Base-by-base conservation (phyloP, 495 filamentous ascomycete genomes). In the Delitschia confertaspora region DNA sequence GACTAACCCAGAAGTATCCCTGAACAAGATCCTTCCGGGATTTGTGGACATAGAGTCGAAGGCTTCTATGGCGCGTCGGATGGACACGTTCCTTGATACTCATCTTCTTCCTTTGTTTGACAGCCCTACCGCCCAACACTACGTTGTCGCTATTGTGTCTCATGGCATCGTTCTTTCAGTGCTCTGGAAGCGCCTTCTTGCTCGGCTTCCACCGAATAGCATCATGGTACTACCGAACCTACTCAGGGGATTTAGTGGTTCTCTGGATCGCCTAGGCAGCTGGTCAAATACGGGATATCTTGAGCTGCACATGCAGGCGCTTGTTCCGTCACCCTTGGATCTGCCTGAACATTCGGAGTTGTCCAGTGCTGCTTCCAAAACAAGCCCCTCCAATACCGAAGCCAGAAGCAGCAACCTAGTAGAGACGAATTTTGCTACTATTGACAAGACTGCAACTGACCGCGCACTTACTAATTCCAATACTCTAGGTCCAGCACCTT, bases 91-190 rank as follows among this genome's bases (percentile, higher is more conserved):
- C 53, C 60, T 93, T 11, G 63, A 76, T 27, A 55, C 59, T 1
- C 65, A 79, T 49, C 65, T 91, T 0, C 47, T 71, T 3, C 80
- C 79, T 16, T 41, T 81, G 16, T 25, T 87, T 9, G 56, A 67
- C 16, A 53, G 58, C 8, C 48, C 60, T 0, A 24, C 56, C 16
- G 38, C 38, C 3, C 32, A 41, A 8, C 19, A 58, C n/a, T 56
- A 65, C 1, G 39, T 48, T 13, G 60, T 89, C 8, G 79, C 75
- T 16, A 63, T 89, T 18, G 82, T 89, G 11, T 78, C 85, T 9
- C 87, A 94, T 58, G 87, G 87, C 27, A 76, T 89, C 21, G 78
- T 93, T 17, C 72, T 93, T 0, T 73, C 72, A 16, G 65, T 75
- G 16, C 58, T 93, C 0, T 78, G 85, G 72, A 68, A 68, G 38